Conservation (phyloP, 768 basidiomycete genomes). For the Lepiota brunneoincarnata region DNA sequence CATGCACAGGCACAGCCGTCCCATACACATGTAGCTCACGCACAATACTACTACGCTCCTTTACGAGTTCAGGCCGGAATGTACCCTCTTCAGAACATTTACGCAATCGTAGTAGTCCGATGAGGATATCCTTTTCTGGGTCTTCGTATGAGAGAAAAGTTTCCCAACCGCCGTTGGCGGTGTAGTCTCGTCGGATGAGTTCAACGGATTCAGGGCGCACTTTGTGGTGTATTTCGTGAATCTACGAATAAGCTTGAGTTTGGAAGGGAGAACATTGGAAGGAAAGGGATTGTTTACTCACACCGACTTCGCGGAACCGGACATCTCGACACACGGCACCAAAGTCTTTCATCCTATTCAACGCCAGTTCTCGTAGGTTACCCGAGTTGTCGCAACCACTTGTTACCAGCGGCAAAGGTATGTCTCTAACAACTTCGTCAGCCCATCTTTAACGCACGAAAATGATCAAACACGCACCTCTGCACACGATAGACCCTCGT, state of each 20-base stretch:
- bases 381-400: conserved; percentile 98
- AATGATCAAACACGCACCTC: conserved; percentile 50
- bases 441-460: neutral
- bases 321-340: conserved; percentile 97
- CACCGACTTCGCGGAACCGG: conserved; percentile 96
- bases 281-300: conserved; percentile 36
- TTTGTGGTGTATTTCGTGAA: conserved; percentile 98
- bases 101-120: conserved; percentile 86
- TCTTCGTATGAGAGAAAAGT: conserved; percentile 99
- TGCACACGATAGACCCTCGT: conserved; percentile 98
- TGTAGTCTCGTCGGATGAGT: conserved; percentile 91
- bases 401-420: conserved; percentile 92
- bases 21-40: conserved; percentile 97
- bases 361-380: conserved; percentile 91
- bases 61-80: conserved; percentile 88
- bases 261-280: neutral
- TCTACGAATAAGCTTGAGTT: conserved; percentile 40
- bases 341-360: conserved; percentile 99
- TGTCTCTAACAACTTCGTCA: conserved; percentile 60
- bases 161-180: conserved; percentile 99
- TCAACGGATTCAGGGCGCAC: conserved; percentile 95
- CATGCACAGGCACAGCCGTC: conserved; percentile 96
- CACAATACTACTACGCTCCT: conserved; percentile 85
- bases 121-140: conserved; percentile 93
- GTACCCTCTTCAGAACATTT: conserved; percentile 98